Evolutionary conservation across 169 alveolate species (phyloP).

Genomic region (Plasmodium malariae): DNA sequence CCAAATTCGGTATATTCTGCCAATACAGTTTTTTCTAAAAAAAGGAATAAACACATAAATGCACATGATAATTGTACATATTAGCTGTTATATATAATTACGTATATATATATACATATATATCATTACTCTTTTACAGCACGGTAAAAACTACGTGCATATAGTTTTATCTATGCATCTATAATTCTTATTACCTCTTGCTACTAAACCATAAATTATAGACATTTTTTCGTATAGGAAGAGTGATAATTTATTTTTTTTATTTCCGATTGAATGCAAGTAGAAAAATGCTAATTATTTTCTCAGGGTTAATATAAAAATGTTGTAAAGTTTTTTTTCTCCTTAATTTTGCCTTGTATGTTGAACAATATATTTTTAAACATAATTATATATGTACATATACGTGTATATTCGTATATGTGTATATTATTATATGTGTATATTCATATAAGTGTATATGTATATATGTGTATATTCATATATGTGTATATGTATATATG

Average conservation of each 20-base stretch:
- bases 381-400: too few relatives aligned
- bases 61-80: not conserved
- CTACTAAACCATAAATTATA: slow-evolving; percentile 75
- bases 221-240: slow-evolving; percentile 52
- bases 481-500: too few relatives aligned
- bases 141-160: not conserved
- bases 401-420: too few relatives aligned
- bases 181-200: slow-evolving; percentile 67
- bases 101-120: not conserved
- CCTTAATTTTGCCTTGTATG: too few relatives aligned
- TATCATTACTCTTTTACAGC: not conserved
- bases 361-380: too few relatives aligned
- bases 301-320: too few relatives aligned
- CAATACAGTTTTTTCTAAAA: slow-evolving; percentile 66
- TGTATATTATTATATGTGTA: too few relatives aligned
- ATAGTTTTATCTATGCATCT: not conserved
- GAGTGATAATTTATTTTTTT: slow-evolving; percentile 1
- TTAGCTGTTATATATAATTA: slow-evolving; percentile 11
- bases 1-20: slow-evolving; percentile 77
- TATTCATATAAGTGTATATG: too few relatives aligned
- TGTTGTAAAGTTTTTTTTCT: too few relatives aligned
- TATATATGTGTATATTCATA: too few relatives aligned
- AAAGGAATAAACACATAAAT: not conserved
- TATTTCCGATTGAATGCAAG: not conserved
- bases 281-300: not conserved